Evolutionary conservation across 2,329 filamentous ascomycete species (phyloP).

Genomic region (Leptographium galeiforme): DNA sequence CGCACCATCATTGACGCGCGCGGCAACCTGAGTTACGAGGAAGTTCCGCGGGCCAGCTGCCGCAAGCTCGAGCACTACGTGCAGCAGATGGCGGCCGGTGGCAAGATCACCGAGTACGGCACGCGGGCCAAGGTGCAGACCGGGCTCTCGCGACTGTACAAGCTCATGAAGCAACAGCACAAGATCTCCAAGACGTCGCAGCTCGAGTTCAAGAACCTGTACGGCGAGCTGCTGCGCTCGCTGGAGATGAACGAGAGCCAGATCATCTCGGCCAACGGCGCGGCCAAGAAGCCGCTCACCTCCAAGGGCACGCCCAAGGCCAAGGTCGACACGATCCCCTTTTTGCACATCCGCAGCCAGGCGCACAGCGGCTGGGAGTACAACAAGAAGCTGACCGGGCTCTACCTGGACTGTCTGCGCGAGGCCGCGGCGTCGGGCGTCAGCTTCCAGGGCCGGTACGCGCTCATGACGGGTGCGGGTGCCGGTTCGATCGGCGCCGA

Average conservation of each 20-base stretch:
- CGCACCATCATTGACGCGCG: slow-evolving; percentile 84
- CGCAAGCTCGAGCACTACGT: slow-evolving; percentile 98
- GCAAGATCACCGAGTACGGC: slow-evolving; percentile 96
- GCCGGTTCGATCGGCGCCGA: slow-evolving; percentile 96
- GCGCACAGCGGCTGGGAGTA: slow-evolving; percentile 94
- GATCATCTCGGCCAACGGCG: slow-evolving; percentile 56
- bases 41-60: slow-evolving; percentile 74
- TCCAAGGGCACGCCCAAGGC: slow-evolving; percentile 54
- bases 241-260: slow-evolving; percentile 97
- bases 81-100: slow-evolving; percentile 94
- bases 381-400: slow-evolving; percentile 92
- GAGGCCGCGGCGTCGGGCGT: slow-evolving; percentile 77
- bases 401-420: slow-evolving; percentile 87
- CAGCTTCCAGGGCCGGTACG: slow-evolving; percentile 88
- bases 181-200: slow-evolving; percentile 94
- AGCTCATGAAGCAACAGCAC: slow-evolving; percentile 96
- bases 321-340: slow-evolving; percentile 94
- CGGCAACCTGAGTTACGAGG: slow-evolving; percentile 85
- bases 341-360: slow-evolving; percentile 93
- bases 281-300: slow-evolving; percentile 31
- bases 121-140: slow-evolving; percentile 97
- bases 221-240: slow-evolving; percentile 86
- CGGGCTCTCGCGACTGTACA: slow-evolving; percentile 89
- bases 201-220: slow-evolving; percentile 89
- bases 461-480: slow-evolving; percentile 94